phyloP scores from a whole-genome alignment of 2,329 filamentous ascomycete genomes.

The Fusarium dimerum region DNA sequence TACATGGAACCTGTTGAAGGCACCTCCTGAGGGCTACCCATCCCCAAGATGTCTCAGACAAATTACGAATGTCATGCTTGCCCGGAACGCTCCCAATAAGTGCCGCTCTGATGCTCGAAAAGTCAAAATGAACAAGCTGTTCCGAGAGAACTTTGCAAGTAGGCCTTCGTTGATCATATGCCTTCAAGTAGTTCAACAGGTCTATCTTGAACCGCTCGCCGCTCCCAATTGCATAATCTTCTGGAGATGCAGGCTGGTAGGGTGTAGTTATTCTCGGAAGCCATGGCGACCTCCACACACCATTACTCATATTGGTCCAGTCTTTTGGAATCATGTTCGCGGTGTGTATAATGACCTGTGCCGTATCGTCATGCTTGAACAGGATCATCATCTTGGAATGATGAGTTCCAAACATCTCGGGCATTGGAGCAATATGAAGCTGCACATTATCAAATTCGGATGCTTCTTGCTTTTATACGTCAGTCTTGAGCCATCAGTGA shows the following conservation, averaged over 20 bases:
- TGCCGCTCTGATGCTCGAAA: slow-evolving; percentile 66
- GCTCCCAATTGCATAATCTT: slow-evolving; percentile 46
- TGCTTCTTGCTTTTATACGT: slow-evolving; percentile 55
- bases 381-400: slow-evolving; percentile 87
- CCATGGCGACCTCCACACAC: slow-evolving; percentile 74
- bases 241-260: not conserved
- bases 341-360: slow-evolving; percentile 82
- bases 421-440: slow-evolving; percentile 74
- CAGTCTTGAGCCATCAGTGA: not conserved
- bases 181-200: slow-evolving; percentile 68
- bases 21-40: slow-evolving; percentile 69
- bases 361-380: slow-evolving; percentile 72
- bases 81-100: slow-evolving; percentile 81
- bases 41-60: slow-evolving; percentile 66
- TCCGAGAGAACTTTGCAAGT: slow-evolving; percentile 57
- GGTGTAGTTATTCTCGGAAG: slow-evolving; percentile 52
- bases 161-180: slow-evolving; percentile 62
- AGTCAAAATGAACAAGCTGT: slow-evolving; percentile 66
- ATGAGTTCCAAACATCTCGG: slow-evolving; percentile 84
- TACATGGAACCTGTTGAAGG: slow-evolving; percentile 54
- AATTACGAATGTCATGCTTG: slow-evolving; percentile 53
- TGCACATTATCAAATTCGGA: slow-evolving; percentile 65
- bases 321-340: slow-evolving; percentile 89
- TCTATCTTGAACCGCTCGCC: slow-evolving; percentile 76
- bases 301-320: slow-evolving; percentile 88